phyloP scores from a whole-genome alignment of 805 yeast species.

The Candida sonorensis region DNA sequence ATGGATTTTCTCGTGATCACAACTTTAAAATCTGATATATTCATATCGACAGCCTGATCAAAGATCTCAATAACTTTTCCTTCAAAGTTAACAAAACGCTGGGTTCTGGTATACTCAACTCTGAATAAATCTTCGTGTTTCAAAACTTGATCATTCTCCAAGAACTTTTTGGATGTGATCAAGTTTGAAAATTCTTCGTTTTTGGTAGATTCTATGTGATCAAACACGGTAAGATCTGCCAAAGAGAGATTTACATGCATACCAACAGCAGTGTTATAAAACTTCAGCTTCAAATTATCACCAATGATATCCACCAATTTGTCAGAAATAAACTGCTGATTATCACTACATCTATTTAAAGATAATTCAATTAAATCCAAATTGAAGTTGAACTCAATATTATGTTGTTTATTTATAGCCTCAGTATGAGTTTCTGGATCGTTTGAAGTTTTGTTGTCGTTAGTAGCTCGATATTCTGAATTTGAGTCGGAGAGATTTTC shows the following conservation, averaged over 20 bases:
- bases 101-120: constrained; percentile 50
- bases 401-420: constrained; percentile 39
- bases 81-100: constrained; percentile 51
- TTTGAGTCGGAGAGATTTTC: no score
- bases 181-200: constrained; percentile 60
- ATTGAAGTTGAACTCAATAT: constrained; percentile 65
- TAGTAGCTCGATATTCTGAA: no score
- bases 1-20: constrained; percentile 73
- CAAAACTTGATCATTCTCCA: constrained; percentile 30
- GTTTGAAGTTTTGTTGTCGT: no score
- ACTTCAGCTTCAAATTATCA: constrained; percentile 52
- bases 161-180: constrained; percentile 53
- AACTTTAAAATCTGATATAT: constrained; percentile 71
- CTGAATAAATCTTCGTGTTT: constrained; percentile 46
- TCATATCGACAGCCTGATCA: constrained; percentile 69
- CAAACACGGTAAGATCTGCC: constrained; percentile 63
- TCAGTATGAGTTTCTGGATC: constrained; percentile 1
- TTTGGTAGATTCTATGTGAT: constrained; percentile 59
- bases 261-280: constrained; percentile 50
- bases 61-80: constrained; percentile 54
- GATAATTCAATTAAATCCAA: constrained; percentile 60
- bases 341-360: constrained; percentile 61
- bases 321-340: constrained; percentile 51
- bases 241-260: constrained; percentile 63
- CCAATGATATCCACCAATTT: constrained; percentile 70